Percentiles rank a stretch among this genome's conserved stretches.
These are phyloP conservation scores for Combretum micranthum DNA, from an alignment of 345 rosid genomes.

Conservation along the genomic window DNA sequence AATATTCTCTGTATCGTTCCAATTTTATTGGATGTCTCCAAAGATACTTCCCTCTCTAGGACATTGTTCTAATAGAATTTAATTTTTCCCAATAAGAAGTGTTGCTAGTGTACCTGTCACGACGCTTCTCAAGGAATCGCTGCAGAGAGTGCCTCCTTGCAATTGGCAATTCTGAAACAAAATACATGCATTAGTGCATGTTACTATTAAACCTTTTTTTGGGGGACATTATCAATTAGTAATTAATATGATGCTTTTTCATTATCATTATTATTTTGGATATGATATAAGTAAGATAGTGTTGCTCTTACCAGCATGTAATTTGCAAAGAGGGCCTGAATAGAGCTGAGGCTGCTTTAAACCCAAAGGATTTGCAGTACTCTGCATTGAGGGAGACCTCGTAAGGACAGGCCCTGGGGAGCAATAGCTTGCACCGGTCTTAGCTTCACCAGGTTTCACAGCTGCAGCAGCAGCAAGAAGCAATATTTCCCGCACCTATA, in stretches of 20 bases:
- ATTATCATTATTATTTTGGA: too few relatives aligned
- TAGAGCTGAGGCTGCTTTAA: slow-evolving; percentile 43
- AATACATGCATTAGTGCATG: slow-evolving; percentile 4
- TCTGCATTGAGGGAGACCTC: slow-evolving; percentile 78
- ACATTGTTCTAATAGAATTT: not conserved
- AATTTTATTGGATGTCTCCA: too few relatives aligned
- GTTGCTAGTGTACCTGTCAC: slow-evolving; percentile 57
- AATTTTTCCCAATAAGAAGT: not conserved
- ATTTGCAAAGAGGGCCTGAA: slow-evolving; percentile 52
- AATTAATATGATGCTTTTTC: not conserved
- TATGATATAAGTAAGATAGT: not conserved
- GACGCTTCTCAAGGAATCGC: slow-evolving; percentile 80
- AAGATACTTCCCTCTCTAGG: too few relatives aligned
- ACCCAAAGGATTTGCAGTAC: slow-evolving; percentile 49
- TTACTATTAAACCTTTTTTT: not conserved
- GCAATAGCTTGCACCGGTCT: slow-evolving; percentile 26
- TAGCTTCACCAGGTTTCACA: slow-evolving; percentile 36
- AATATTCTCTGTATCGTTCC: too few relatives aligned
- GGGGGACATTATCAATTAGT: too few relatives aligned
- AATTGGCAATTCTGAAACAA: slow-evolving; percentile 60
- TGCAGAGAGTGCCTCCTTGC: slow-evolving; percentile 91
- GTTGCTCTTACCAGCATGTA: slow-evolving; percentile 56
- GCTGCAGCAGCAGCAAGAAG: slow-evolving; percentile 53
- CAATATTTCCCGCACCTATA: slow-evolving; percentile 65
- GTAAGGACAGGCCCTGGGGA: slow-evolving; percentile 54